Evolutionary conservation across 2,329 filamentous ascomycete species (phyloP).

Genomic region (Aspergillus sp.): DNA sequence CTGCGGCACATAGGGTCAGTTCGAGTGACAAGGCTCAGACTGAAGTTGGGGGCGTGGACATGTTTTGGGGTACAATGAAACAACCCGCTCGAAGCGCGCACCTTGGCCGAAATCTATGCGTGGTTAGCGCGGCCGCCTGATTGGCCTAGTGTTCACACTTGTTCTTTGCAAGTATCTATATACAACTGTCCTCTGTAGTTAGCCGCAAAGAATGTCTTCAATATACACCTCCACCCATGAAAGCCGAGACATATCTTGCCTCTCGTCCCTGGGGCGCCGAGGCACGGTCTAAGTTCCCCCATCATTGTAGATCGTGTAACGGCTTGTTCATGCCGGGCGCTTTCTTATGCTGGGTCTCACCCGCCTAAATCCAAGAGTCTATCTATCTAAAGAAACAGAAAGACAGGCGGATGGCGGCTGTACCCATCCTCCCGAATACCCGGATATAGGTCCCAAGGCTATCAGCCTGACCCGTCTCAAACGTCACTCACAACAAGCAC

Average conservation of each 20-base stretch:
- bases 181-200: too few species aligned
- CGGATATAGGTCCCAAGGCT: too few species aligned
- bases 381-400: too few species aligned
- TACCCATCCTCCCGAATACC: too few species aligned
- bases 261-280: background rate
- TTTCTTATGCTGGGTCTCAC: too few species aligned
- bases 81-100: background rate
- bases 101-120: background rate
- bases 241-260: background rate
- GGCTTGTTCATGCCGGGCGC: background rate
- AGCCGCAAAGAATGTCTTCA: too few species aligned
- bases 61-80: background rate
- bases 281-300: background rate
- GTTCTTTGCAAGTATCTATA: too few species aligned
- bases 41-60: background rate
- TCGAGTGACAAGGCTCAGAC: background rate
- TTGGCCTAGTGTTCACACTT: background rate
- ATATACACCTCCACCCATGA: background rate
- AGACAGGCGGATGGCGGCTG: too few species aligned
- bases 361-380: too few species aligned
- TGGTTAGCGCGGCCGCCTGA: slow-evolving; percentile 4
- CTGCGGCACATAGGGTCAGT: background rate
- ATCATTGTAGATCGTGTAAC: background rate
- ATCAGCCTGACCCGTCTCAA: too few species aligned
- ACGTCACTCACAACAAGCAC: too few species aligned